Evolutionary conservation across 1,139 yeast species (phyloP).

Genomic region (Kodamaea derodonti): DNA sequence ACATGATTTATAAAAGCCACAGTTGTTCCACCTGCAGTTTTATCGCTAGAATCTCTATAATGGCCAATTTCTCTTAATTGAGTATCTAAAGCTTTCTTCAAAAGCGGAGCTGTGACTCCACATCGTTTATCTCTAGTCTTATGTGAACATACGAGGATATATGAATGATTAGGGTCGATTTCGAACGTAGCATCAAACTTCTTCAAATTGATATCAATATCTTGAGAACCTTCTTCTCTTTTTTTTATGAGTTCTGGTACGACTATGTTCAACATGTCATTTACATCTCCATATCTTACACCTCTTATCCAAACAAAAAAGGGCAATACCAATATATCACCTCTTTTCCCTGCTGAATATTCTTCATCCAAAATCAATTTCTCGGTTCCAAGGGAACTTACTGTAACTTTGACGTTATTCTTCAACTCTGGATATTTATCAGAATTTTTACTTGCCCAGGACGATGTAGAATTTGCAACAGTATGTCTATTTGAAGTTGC

Average conservation of each 20-base stretch:
- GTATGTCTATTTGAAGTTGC: conserved; percentile 55
- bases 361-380: conserved; percentile 38
- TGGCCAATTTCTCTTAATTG: conserved; percentile 66
- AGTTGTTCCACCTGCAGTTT: conserved; percentile 67
- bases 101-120: conserved; percentile 90
- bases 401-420: conserved; percentile 45
- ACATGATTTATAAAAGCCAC: conserved; percentile 77
- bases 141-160: conserved; percentile 82
- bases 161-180: conserved; percentile 42
- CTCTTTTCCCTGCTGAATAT: conserved; percentile 38
- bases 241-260: conserved; percentile 36
- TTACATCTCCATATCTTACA: conserved; percentile 44
- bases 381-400: conserved; percentile 44
- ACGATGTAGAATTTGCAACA: conserved; percentile 46
- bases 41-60: conserved; percentile 71
- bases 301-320: conserved; percentile 69
- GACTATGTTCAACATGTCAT: conserved; percentile 41
- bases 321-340: conserved; percentile 69
- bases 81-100: conserved; percentile 76
- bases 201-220: conserved; percentile 6
- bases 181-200: conserved; percentile 14
- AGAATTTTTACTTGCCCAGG: conserved; percentile 39
- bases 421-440: conserved; percentile 15
- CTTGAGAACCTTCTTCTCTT: conserved; percentile 10
- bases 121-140: conserved; percentile 88